These are phyloP conservation scores for Vaccinium macrocarpon DNA, from an alignment of 148 eudicot genomes.

Conservation along the genomic window DNA sequence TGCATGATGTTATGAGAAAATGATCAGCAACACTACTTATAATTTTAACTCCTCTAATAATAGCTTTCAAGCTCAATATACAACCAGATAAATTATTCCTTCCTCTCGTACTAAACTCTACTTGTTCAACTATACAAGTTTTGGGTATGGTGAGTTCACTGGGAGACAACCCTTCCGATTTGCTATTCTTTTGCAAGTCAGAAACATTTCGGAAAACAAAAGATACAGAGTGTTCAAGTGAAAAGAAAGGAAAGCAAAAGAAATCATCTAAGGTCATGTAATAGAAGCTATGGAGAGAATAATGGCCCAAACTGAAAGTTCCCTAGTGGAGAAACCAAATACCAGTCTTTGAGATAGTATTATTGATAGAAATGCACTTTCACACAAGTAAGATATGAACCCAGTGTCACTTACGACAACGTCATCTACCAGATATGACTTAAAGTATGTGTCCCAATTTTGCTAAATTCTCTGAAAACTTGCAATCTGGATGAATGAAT, in stretches of 20 bases:
- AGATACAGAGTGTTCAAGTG: no score
- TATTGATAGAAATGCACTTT: not conserved
- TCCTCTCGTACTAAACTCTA: no score
- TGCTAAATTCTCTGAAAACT: not conserved
- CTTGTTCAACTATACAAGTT: no score
- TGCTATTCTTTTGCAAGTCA: no score
- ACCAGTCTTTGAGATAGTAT: not conserved
- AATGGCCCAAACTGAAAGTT: not conserved
- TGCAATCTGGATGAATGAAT: not conserved
- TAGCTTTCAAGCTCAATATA: not conserved
- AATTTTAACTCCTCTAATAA: not conserved
- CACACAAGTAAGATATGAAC: not conserved
- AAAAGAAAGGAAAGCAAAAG: no score
- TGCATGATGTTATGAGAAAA: not conserved
- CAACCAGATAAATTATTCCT: not conserved
- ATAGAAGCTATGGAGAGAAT: no score
- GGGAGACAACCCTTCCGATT: no score
- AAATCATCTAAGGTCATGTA: no score
- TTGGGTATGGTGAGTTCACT: no score
- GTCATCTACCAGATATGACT: not conserved
- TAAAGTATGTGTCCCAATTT: conserved; percentile 1
- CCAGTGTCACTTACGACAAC: not conserved
- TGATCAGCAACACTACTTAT: not conserved
- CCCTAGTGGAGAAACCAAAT: not conserved
- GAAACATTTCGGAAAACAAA: no score